These are phyloP conservation scores for Pinguiococcus pyrenoidosus DNA, from an alignment of 108 stramenopile genomes.

Conservation along the genomic window DNA sequence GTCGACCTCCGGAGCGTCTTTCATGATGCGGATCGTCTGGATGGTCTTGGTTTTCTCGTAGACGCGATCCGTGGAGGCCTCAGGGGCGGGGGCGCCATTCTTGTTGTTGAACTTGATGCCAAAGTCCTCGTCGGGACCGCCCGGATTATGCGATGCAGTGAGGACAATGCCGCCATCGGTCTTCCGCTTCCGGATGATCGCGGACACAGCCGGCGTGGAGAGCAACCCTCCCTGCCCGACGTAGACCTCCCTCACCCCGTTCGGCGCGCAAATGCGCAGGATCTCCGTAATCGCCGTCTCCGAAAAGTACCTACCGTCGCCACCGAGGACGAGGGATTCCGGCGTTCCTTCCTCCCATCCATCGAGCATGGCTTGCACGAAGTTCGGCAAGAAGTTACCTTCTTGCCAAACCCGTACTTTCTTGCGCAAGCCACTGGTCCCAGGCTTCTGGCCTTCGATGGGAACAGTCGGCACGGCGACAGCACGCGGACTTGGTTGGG, in stretches of 20 bases:
- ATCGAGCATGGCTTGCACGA: slow-evolving; percentile 19
- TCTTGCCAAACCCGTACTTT: slow-evolving; percentile 20
- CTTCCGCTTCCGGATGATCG: slow-evolving; percentile 38
- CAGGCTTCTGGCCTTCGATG: slow-evolving; percentile 23
- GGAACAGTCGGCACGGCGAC: slow-evolving; percentile 9
- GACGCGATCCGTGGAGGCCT: slow-evolving; percentile 16
- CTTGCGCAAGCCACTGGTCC: slow-evolving; percentile 24
- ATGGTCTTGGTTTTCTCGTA: slow-evolving; percentile 11
- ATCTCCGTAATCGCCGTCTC: slow-evolving; percentile 21
- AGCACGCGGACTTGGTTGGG: no score
- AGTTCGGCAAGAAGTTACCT: slow-evolving; percentile 20
- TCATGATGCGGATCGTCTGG: slow-evolving; percentile 3
- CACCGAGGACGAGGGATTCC: slow-evolving; percentile 17
- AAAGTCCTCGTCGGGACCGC: slow-evolving; percentile 27
- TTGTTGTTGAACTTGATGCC: slow-evolving; percentile 30
- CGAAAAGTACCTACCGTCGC: slow-evolving; percentile 15
- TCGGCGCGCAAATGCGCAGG: slow-evolving; percentile 17
- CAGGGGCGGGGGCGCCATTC: slow-evolving; percentile 22
- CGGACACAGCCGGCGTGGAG: slow-evolving; percentile 23
- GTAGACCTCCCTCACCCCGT: slow-evolving; percentile 35
- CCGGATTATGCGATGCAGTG: slow-evolving; percentile 26
- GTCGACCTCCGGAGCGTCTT: slow-evolving; percentile 13
- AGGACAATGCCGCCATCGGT: slow-evolving; percentile 15
- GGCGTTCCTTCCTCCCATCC: slow-evolving; percentile 10
- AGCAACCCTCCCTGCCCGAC: slow-evolving; percentile 19